phyloP scores from a whole-genome alignment of 164 flowering plant genomes.

The Nelumbo lutea region DNA sequence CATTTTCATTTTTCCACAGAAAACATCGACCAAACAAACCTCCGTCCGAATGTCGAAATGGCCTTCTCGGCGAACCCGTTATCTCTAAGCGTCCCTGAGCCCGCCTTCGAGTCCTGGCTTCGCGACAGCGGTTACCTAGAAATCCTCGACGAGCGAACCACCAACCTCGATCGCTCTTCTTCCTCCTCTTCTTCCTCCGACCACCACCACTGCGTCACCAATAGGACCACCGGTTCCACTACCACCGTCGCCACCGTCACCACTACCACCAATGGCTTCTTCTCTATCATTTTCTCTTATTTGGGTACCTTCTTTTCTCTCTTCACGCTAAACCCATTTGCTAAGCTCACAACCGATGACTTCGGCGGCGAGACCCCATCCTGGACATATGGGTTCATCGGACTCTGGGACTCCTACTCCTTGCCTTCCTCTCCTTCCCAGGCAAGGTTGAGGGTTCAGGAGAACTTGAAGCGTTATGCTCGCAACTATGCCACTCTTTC shows the following conservation, averaged over 20 bases:
- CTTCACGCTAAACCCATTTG: constrained; percentile 68
- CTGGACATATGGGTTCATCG: constrained; percentile 72
- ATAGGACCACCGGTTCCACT: constrained; percentile 7
- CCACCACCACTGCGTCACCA: constrained; percentile 6
- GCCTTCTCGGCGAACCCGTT: constrained; percentile 70
- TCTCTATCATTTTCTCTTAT: constrained; percentile 27
- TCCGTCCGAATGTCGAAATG: constrained; percentile 21
- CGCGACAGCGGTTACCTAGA: constrained; percentile 91
- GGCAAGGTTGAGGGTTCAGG: constrained; percentile 67
- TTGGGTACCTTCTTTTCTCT: constrained; percentile 50
- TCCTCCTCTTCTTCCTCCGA: constrained; percentile 22
- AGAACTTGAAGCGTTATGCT: constrained; percentile 85
- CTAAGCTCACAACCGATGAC: constrained; percentile 74
- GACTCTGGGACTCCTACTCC: constrained; percentile 50
- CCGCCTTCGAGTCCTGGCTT: constrained; percentile 90
- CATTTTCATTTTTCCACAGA: too few species aligned
- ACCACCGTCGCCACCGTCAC: constrained; percentile 18
- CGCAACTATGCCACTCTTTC: constrained; percentile 59
- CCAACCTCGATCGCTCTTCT: constrained; percentile 32
- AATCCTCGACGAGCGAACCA: constrained; percentile 65
- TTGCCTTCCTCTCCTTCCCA: constrained; percentile 67
- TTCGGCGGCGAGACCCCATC: constrained; percentile 54
- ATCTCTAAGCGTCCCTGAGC: constrained; percentile 77
- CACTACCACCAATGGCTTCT: constrained; percentile 2
- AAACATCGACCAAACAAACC: too few species aligned